Conservation (phyloP, 306 rosid genomes). For the Delonix regia region DNA sequence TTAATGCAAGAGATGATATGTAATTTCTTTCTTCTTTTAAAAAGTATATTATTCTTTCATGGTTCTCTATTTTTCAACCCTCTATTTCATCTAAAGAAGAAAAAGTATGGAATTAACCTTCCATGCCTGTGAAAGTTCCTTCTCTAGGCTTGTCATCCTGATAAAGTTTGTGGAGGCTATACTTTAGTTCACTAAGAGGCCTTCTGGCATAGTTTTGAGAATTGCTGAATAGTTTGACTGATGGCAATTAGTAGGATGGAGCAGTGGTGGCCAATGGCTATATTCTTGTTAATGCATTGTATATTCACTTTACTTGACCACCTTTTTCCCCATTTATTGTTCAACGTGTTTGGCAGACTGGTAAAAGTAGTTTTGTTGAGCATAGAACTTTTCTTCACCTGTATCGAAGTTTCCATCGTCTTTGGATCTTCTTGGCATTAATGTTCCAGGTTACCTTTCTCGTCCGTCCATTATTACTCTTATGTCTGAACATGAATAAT, state of each 20-base stretch:
- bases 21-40: background rate
- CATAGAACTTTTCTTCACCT: constrained; percentile 90
- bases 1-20: background rate
- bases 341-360: constrained; percentile 67
- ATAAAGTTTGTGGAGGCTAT: constrained; percentile 15
- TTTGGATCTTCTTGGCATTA: constrained; percentile 92
- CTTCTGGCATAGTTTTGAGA: constrained; percentile 17
- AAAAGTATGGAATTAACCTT: background rate
- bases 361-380: constrained; percentile 95
- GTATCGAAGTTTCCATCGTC: constrained; percentile 96
- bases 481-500: constrained; percentile 24
- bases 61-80: background rate
- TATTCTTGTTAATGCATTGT: background rate
- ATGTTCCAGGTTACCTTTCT: constrained; percentile 81
- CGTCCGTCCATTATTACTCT: constrained; percentile 29
- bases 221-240: constrained; percentile 4
- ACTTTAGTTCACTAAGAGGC: background rate
- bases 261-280: background rate
- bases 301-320: constrained; percentile 2
- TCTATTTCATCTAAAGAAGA: background rate
- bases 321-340: background rate
- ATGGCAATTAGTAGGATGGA: constrained; percentile 1
- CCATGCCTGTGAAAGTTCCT: background rate
- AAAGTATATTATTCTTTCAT: background rate
- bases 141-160: background rate